Evolutionary conservation across 192 early-diverging fungal species (phyloP).

Genomic region (Coemansia asiatica): DNA sequence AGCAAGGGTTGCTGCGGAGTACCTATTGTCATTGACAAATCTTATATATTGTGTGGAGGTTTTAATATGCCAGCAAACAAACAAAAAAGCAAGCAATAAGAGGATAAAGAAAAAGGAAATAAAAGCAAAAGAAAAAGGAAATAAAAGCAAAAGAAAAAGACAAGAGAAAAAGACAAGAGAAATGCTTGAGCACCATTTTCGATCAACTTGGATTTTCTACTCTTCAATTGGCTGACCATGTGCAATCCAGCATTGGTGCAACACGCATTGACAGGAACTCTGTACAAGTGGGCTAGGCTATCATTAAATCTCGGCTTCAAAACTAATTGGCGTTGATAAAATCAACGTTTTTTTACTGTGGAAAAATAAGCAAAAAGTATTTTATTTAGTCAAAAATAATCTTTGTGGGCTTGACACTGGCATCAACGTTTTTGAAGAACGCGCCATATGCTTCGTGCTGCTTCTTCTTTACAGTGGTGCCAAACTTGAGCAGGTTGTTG

Average conservation of each 20-base stretch:
- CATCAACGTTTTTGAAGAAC: slow-evolving; percentile 89
- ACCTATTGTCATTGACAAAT: not conserved
- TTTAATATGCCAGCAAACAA: too few relatives aligned
- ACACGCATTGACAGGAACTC: too few relatives aligned
- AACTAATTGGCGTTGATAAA: too few relatives aligned
- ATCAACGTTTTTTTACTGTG: not conserved
- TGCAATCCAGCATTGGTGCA: too few relatives aligned
- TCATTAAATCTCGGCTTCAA: too few relatives aligned
- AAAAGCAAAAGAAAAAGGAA: not conserved
- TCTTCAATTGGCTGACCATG: too few relatives aligned
- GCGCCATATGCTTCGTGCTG: slow-evolving; percentile 92
- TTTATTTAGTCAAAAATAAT: slow-evolving; percentile 72
- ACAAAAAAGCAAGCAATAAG: not conserved
- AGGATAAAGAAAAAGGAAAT: not conserved
- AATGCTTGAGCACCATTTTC: not conserved
- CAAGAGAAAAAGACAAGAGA: not conserved
- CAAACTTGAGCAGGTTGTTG: slow-evolving; percentile 86
- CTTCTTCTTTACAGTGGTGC: slow-evolving; percentile 97
- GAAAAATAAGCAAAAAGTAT: not conserved
- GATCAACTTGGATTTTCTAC: not conserved
- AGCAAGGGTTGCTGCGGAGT: not conserved
- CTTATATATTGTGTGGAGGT: too few relatives aligned
- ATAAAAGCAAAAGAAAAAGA: not conserved
- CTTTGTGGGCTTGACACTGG: slow-evolving; percentile 81
- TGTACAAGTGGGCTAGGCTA: too few relatives aligned